These are phyloP conservation scores for Antitrichia curtipendula DNA, from an alignment of 225 moss, liverwort and hornwort species.

Conservation along the genomic window DNA sequence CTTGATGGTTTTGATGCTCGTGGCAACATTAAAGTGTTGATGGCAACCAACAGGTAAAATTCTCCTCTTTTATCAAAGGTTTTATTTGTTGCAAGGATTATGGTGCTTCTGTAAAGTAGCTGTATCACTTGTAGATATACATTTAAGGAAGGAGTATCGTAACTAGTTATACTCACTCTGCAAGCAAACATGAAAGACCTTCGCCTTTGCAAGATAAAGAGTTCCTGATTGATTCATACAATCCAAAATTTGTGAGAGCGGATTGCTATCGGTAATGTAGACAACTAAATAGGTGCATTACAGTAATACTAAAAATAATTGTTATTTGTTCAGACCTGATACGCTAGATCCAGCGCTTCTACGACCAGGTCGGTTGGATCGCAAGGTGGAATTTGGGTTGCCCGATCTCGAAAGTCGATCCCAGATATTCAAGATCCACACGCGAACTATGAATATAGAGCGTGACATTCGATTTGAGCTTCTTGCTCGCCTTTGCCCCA, in stretches of 20 bases:
- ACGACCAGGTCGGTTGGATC: constrained; percentile 89
- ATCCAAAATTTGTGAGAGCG: background rate
- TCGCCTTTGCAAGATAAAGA: background rate
- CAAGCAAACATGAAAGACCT: background rate
- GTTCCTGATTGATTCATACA: background rate
- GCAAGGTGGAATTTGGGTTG: constrained; percentile 93
- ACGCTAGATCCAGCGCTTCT: constrained; percentile 92
- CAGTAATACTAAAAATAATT: background rate
- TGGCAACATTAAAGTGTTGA: constrained; percentile 92
- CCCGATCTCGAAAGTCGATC: constrained; percentile 93
- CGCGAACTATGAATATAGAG: constrained; percentile 85
- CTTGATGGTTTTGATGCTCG: constrained; percentile 96
- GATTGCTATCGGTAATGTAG: background rate
- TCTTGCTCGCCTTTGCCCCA: constrained; percentile 89
- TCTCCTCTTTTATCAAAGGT: background rate
- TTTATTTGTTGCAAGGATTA: background rate
- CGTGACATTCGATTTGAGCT: constrained; percentile 92
- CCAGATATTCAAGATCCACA: constrained; percentile 93
- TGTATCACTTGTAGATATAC: background rate
- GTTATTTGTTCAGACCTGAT: constrained; percentile 58
- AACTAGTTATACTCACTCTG: background rate
- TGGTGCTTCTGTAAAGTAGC: background rate
- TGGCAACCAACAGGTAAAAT: constrained; percentile 84
- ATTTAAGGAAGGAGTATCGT: background rate
- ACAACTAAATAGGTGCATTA: background rate